Conservation (phyloP, 73 alveolate species). For the Durusdinium trenchii region DNA sequence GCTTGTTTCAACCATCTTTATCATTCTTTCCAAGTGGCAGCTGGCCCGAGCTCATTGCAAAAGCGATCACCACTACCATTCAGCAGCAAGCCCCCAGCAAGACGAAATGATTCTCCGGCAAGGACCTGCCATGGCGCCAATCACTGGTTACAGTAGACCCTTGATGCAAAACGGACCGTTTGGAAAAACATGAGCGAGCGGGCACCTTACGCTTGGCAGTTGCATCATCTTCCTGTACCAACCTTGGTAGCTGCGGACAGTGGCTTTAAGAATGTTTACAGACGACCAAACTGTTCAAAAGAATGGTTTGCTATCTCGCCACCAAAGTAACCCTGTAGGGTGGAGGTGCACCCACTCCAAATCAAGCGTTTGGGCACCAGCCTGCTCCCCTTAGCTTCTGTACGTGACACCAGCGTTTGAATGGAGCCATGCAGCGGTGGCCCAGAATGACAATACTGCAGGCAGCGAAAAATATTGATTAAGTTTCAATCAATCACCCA, state of each 20-base stretch:
- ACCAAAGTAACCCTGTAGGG: slow-evolving; percentile 96
- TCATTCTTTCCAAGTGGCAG: slow-evolving; percentile 8
- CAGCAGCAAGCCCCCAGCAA: slow-evolving; percentile 97
- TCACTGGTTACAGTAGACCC: no score
- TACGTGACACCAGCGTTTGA: no score
- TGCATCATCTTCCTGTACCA: slow-evolving; percentile 96
- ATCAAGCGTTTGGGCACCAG: slow-evolving; percentile 64
- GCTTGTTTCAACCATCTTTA: not conserved
- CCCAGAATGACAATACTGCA: no score
- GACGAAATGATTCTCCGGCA: slow-evolving; percentile 96
- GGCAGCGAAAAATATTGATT: no score
- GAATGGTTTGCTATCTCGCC: not conserved
- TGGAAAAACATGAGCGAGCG: slow-evolving; percentile 74
- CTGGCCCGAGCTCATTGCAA: slow-evolving; percentile 97
- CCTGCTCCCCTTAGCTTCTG: slow-evolving; percentile 39
- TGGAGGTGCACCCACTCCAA: slow-evolving; percentile 97
- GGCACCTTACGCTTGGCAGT: slow-evolving; percentile 96
- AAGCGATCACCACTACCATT: slow-evolving; percentile 97
- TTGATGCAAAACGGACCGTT: not conserved
- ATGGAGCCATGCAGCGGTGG: no score
- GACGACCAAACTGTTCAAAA: not conserved
- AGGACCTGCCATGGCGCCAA: slow-evolving; percentile 12
- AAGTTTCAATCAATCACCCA: no score
- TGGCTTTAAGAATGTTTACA: not conserved
- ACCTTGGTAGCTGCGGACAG: not conserved